phyloP scores from a whole-genome alignment of 1,284 basidiomycete species.

The Heterobasidion irregulare region DNA sequence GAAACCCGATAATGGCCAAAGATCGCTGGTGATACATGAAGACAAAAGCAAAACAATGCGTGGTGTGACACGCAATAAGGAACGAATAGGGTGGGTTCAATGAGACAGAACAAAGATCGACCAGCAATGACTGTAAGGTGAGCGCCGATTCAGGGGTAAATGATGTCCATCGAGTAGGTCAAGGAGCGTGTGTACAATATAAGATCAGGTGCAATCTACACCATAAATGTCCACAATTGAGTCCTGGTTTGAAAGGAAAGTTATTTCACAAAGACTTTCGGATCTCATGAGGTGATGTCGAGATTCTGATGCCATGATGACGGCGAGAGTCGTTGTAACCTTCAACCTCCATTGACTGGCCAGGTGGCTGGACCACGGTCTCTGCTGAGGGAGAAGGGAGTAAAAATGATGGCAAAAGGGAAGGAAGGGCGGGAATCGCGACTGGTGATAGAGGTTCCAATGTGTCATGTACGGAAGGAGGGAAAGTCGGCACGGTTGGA shows the following conservation, averaged over 20 bases:
- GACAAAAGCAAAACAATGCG: not conserved
- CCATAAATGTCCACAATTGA: no score
- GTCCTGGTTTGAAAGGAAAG: no score
- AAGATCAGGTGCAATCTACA: no score
- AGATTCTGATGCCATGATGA: slow-evolving; percentile 2
- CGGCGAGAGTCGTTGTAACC: not conserved
- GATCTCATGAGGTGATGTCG: not conserved
- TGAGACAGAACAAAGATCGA: no score
- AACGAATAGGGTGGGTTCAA: no score
- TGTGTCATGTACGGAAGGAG: slow-evolving; percentile 33
- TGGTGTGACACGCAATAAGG: not conserved
- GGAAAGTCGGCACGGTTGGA: slow-evolving; percentile 26
- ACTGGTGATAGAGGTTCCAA: slow-evolving; percentile 27
- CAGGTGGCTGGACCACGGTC: not conserved
- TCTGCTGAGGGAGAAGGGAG: slow-evolving; percentile 13
- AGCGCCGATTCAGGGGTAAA: no score
- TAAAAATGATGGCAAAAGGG: slow-evolving; percentile 29
- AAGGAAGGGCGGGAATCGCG: slow-evolving; percentile 48
- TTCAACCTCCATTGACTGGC: not conserved
- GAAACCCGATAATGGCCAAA: not conserved
- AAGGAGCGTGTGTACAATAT: no score
- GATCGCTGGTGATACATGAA: not conserved
- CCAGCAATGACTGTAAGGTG: no score
- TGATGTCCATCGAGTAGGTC: no score
- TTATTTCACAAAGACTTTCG: not conserved